Evolutionary conservation across 2,329 filamentous ascomycete genomes (phyloP), one percentile per base, ranked within the genome.

Genomic region (Ophiostoma sp.): DNA sequence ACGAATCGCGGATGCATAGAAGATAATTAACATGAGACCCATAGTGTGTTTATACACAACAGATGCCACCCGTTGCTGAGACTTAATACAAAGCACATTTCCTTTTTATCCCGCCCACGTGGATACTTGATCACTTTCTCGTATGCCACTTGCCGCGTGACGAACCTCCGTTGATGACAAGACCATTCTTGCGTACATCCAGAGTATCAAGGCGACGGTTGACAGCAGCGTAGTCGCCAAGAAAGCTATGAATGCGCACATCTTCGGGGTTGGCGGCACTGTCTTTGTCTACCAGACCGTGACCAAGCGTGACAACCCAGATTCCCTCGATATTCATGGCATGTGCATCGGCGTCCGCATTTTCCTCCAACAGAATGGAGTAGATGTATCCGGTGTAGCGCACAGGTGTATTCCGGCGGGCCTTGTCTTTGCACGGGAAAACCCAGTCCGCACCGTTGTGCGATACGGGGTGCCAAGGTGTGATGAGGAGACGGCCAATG

Each of bases 281-380:
- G 13, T 15, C 66, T 13, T 75, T 77, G 54, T 60, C 64, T 1
- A 78, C 75, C 27, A 87, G 64, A 0, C 87, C 86, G 74, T 89
- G 87, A 0, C 86, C 87, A 15, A 89, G 78, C 0, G 86, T 86
- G 0, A 87, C 85, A 17, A 83, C 86, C 82, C 84, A 85, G 33
- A 75, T n/a, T 4, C 78, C 78, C n/a, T 77, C 81, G 17, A 86
- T 78, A 1, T 76, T 75, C 39, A 89, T 77, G 0, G 85, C 83
- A 74, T 89, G 86, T 0, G 83, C 82, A 8, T 81, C 79, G 0
- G 76, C 64, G 69, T 81, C 77, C 1, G 66, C 67, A 72, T 84
- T 81, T 1, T 78, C 78, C 76, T 86, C 80, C 23, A 89, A 77
- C 23, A 89, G 75, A 0, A 89, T 77, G 0, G 86, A 89, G 77